A percentile compares a stretch with the other conserved stretches of the same genome.
Conservation (phyloP, 2,329 filamentous ascomycete species). For the Diaporthe ampelina region DNA sequence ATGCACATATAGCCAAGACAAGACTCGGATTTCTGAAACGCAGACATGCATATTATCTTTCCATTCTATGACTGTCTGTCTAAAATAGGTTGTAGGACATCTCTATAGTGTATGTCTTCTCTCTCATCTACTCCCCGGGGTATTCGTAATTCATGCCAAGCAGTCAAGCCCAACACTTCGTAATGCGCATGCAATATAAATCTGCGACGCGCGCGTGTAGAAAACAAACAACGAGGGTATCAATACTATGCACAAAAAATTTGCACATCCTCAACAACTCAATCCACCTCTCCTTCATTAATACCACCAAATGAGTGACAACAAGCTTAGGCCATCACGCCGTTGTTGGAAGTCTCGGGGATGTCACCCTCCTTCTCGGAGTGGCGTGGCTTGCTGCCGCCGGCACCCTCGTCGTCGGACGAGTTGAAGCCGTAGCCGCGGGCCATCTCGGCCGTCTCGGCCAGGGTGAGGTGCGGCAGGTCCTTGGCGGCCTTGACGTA, state of each 20-base stretch:
- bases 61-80: conserved; percentile 27
- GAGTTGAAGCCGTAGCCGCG: conserved; percentile 39
- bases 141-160: conserved; percentile 39
- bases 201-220: conserved; percentile 19
- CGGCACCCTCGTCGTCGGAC: conserved; percentile 38
- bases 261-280: conserved; percentile 12
- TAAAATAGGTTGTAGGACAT: background rate
- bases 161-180: conserved; percentile 23
- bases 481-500: conserved; percentile 38
- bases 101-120: conserved; percentile 12
- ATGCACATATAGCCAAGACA: too few relatives aligned
- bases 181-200: conserved; percentile 22
- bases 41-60: conserved; percentile 12
- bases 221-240: conserved; percentile 36
- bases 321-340: conserved; percentile 38
- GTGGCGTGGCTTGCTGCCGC: conserved; percentile 18
- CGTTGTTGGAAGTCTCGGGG: conserved; percentile 21
- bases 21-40: background rate
- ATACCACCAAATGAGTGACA: background rate
- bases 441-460: conserved; percentile 39
- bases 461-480: conserved; percentile 37
- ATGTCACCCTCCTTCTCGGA: conserved; percentile 38
- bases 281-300: background rate
- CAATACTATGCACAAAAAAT: conserved; percentile 20
- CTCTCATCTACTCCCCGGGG: conserved; percentile 14